Percentiles rank a stretch among this genome's conserved stretches.
Conservation (phyloP, 805 yeast species). For the Candida loeiensis region DNA sequence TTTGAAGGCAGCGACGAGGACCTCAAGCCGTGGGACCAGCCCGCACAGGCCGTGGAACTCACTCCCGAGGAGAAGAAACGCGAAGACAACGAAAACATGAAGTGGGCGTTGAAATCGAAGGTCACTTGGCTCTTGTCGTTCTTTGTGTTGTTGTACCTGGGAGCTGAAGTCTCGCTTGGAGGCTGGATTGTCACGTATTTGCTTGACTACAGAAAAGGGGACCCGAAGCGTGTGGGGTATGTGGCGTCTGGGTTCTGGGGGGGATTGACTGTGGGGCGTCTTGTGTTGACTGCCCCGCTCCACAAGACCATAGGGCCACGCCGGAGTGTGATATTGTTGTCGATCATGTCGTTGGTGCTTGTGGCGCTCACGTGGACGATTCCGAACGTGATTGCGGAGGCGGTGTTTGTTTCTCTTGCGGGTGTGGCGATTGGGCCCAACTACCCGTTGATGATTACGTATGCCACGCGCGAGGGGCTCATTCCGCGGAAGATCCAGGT, state of each 20-base stretch:
- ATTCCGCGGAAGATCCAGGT: conserved; percentile 24
- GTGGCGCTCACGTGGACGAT: conserved; percentile 48
- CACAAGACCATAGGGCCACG: conserved; percentile 43
- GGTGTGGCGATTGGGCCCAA: conserved; percentile 49
- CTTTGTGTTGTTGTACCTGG: conserved; percentile 60
- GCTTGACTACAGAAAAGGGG: conserved; percentile 50
- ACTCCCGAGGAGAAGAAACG: neutral
- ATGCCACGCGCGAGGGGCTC: conserved; percentile 15
- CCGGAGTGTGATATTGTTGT: conserved; percentile 37
- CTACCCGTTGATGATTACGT: conserved; percentile 22
- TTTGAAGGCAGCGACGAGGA: conserved; percentile 51
- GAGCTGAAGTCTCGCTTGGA: conserved; percentile 65
- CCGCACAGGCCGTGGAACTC: conserved; percentile 1
- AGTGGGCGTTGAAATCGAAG: conserved; percentile 36
- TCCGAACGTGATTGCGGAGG: conserved; percentile 42
- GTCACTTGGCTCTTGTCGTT: conserved; percentile 48
- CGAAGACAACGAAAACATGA: conserved; percentile 26
- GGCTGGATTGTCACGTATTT: conserved; percentile 70
- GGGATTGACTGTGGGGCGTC: conserved; percentile 64
- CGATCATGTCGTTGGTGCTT: conserved; percentile 32
- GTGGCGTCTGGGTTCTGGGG: conserved; percentile 71
- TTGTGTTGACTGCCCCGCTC: conserved; percentile 42
- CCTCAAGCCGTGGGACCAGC: conserved; percentile 31
- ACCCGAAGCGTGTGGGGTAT: conserved; percentile 49
- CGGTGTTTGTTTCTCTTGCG: conserved; percentile 44